Evolutionary conservation across 2,329 filamentous ascomycete genomes (phyloP), one percentile per base, ranked within the genome.

Genomic region (Aspergillus sp.): DNA sequence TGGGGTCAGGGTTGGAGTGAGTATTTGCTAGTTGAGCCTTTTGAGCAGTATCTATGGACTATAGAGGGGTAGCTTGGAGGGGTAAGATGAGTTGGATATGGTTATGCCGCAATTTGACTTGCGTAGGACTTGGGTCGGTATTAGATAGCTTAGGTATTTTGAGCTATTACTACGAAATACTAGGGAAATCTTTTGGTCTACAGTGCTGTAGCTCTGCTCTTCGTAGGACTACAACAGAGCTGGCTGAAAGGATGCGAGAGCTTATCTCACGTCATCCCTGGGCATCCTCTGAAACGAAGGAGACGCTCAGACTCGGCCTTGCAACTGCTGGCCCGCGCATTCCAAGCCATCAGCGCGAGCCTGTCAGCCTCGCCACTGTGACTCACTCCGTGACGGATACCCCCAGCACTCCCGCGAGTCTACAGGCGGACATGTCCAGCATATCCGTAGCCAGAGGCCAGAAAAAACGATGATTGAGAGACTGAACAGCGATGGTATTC

Each of bases 1-100:
- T 60, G 78, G 80, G 4, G 72, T 80, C 58, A 76, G 74, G 62
- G 70, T 80, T 17, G 69, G 72, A 23, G 75, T 81, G 28, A 53
- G 48, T 62, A 7, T 55, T 39, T 30, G 3, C 36, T 53, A 45
- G 55, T 30, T 17, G 9, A 30, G 25, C 15, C 15, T 32, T 28
- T 50, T 12, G 6, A 28, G 28, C 28, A 30, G 28, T 30, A 30
- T 12, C 28, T 12, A 30, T 4, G 10, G 10, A 12, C 1, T 36
- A 36, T 36, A 13, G 32, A 36, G 32, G 32, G 32, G 32, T 36
- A 36, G 32, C 32, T 36, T 36, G 32, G 32, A 36, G 32, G 32
- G 32, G 32, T 36, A 36, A 13, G 13, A 4, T 32, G 30, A 13
- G 10, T 36, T 12, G 30, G 30, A 36, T 36, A 36, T 36, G 12